Evolutionary conservation across 1,139 yeast species (phyloP), one percentile per base, ranked within the genome.

Genomic region (Wickerhamiella pararugosa): DNA sequence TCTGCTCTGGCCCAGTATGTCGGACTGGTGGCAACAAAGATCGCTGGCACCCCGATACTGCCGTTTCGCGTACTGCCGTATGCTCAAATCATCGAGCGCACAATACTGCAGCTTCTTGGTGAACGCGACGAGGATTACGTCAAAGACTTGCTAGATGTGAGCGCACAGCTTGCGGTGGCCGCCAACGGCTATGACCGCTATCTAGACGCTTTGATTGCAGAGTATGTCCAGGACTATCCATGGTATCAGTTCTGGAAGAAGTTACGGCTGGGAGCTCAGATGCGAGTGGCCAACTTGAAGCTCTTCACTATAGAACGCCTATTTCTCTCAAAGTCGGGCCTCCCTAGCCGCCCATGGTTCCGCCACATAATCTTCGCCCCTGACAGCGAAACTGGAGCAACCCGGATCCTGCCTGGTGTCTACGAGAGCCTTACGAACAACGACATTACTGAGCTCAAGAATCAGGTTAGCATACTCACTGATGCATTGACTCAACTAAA

Each of bases 251-350:
- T 48, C 29, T 46, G 48, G 45, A 54, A 54, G 47, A 62, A 63
- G 53, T 29, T 62, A 15, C 39, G 45, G 25, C 48, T 60, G 5
- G 45, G 60, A 37, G 48, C 53, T 25, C 47, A 49, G 43, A 58
- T 62, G 48, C 58, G 58, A 45, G 45, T 50, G 26, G 61, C 63
- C 27, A 69, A 69, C 49, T 42, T 50, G 25, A 57, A 58, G 45
- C 55, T 69, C 29, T 43, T 49, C 29, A 32, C 37, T 25, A 43
- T 61, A 6, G 95, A 86, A 58, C 69, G 87, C 30, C 64, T 68
- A 48, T 80, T 82, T 59, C 60, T 80, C 43, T 65, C 71, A 54
- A 64, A 69, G 29, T 61, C 70, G 2, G 94, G 94, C 3, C 69
- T 83, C 43, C 42, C 38, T 25, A 39, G 35, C 32, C 41, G 49